Evolutionary conservation across 129 eudicot species (phyloP), one percentile per base, ranked within the genome.

Genomic region (Pittosporum tobira): DNA sequence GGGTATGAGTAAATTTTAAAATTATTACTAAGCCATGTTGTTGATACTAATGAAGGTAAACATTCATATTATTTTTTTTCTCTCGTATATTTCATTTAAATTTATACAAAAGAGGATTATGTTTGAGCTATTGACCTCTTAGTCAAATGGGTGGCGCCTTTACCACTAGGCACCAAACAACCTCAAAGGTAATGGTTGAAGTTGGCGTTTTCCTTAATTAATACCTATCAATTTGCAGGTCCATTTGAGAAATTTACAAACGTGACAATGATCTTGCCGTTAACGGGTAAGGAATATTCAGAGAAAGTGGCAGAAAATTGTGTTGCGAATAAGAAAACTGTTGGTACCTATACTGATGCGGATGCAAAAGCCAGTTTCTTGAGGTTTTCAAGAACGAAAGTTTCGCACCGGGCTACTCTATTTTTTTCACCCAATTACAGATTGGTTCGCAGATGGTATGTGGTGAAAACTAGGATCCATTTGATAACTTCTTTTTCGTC

Each of bases 251-350:
- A 85, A 59, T 66, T 85, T 51, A 76, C 81, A 1, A 73, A 62
- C 24, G 87, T 85, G 64, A 85, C 88, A 3, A 85, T 71, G 88
- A 81, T 89, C 37, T 59, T 85, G 64, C 95, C 97, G 2, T 75
- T 89, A 51, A 82, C 95, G 10, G 97, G 97, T 10, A 73, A 82
- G 45, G 82, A 80, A 58, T 88, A 84, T 71, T 80, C 96, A 51
- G 96, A 81, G 67, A 88, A 88, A 63, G 96, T 88, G 57, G 75
- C 79, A 5, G 97, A 89, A 58, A 85, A 77, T 62, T 82, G 88
- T 31, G 74, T 75, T 21, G 73, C 78, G 4, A 40, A 70, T 36
- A 79, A 84, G 95, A 82, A 82, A 71, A 63, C 79, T 51, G 30
- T 68, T 0, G 97, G 95, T 40, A 68, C 44, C 2, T 77, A 74